Evolutionary conservation across 306 rosid species (phyloP).

Genomic region (Casuarina cunninghamiana): DNA sequence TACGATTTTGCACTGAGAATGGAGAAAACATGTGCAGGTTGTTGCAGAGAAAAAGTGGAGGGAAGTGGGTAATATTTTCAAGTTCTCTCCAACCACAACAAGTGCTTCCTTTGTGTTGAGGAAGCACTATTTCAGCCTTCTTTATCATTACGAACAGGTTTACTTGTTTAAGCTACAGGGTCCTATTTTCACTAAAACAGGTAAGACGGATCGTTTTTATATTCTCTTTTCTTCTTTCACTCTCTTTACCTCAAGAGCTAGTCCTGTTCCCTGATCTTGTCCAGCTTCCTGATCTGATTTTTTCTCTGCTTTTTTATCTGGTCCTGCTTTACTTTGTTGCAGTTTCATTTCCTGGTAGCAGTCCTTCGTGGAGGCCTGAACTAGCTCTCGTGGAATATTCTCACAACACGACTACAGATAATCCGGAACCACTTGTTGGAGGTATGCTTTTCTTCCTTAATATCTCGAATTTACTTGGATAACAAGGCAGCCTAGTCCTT

Average conservation of each 20-base stretch:
- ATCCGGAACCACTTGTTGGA: slow-evolving; percentile 40
- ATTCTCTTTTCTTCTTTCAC: neutral
- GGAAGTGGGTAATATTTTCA: slow-evolving; percentile 85
- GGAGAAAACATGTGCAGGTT: slow-evolving; percentile 42
- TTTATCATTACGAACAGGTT: slow-evolving; percentile 87
- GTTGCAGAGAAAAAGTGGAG: slow-evolving; percentile 99
- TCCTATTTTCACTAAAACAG: slow-evolving; percentile 57
- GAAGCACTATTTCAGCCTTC: slow-evolving; percentile 80
- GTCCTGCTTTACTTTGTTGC: slow-evolving; percentile 6
- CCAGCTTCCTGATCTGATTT: neutral
- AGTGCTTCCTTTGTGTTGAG: slow-evolving; percentile 93
- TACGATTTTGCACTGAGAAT: neutral
- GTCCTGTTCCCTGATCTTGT: neutral
- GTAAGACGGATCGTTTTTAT: slow-evolving; percentile 25
- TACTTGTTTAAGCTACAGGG: slow-evolving; percentile 67
- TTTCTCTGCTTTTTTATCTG: neutral
- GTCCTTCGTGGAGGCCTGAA: slow-evolving; percentile 61
- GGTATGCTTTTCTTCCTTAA: slow-evolving; percentile 32
- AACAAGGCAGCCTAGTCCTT: neutral
- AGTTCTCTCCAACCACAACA: slow-evolving; percentile 82
- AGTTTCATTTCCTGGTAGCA: slow-evolving; percentile 55
- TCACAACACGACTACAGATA: slow-evolving; percentile 37
- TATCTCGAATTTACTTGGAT: neutral
- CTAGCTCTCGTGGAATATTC: slow-evolving; percentile 75
- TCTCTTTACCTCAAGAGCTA: neutral